Base-by-base conservation (phyloP, 495 filamentous ascomycete species). In the Talaromyces wortmannii region DNA sequence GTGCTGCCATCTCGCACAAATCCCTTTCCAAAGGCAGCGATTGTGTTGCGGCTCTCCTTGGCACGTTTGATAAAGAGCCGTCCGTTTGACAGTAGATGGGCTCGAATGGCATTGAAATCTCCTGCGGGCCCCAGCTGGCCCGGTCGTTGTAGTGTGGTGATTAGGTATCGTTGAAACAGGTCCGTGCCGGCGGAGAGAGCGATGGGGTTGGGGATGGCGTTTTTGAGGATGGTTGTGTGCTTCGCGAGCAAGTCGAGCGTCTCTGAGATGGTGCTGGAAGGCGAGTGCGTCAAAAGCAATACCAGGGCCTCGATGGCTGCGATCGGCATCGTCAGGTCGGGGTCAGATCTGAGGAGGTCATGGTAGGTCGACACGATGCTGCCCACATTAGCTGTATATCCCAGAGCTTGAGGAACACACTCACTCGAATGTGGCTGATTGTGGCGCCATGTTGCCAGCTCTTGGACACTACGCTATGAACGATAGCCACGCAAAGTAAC, bases 261-360 rank as follows among this genome's bases (percentile, higher is more conserved):
- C 72, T 98, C 94, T 67, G 90, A 92, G 60, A 96, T 88, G 30
- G 94, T 98, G 12, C 83, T 83, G 6, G 89, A 86, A 48, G 83
- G 81, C 7, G 83, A 87, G 48, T 84, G 80, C 66, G 84, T 83
- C 55, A 97, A 84, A 55, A 90, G 84, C 61, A 88, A 80, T 59
- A 96, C 92, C 48, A 97, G 81, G 36, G 94, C 84, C 72, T 97
- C 91, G 67, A 98, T 96, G 52, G 94, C 92, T 2, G 92, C 94
- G 50, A 98, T 86, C 48, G 92, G 90, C 89, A 95, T 96, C 29
- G 91, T 95, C 43, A 97, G 81, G 30, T 94, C 88, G 12, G 86
- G 83, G 69, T 96, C 91, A 46, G 75, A 73, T 61, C 63, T 64
- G 50, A 85, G 80, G 52, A 86, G 71, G 50, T 73, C 63, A 71